phyloP scores from a whole-genome alignment of 1,284 basidiomycete genomes.

The Heterobasidion parviporum region DNA sequence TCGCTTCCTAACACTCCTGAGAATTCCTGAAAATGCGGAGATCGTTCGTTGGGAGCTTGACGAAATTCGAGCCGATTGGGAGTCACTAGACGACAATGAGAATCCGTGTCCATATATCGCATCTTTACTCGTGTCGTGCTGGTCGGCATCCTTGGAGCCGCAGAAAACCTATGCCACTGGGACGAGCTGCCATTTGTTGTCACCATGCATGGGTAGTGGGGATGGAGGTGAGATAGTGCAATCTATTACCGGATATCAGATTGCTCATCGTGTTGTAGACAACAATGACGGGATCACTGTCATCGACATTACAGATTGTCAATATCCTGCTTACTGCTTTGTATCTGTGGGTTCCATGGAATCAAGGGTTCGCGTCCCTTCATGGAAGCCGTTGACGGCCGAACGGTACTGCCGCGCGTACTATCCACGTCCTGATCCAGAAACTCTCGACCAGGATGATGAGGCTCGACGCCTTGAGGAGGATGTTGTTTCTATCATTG shows the following conservation, averaged over 20 bases:
- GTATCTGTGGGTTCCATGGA: slow-evolving; percentile 4
- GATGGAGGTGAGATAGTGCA: slow-evolving; percentile 16
- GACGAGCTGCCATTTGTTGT: slow-evolving; percentile 1
- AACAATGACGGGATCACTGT: slow-evolving; percentile 34
- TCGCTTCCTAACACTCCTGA: slow-evolving; percentile 26
- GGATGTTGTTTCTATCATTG: background rate
- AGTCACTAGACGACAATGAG: background rate
- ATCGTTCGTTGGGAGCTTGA: slow-evolving; percentile 25
- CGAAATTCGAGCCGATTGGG: slow-evolving; percentile 18
- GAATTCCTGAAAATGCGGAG: slow-evolving; percentile 24
- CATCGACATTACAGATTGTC: slow-evolving; percentile 30
- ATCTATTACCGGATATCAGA: background rate
- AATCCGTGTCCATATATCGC: slow-evolving; percentile 24
- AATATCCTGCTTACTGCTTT: slow-evolving; percentile 26
- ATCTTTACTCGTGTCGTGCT: slow-evolving; percentile 12
- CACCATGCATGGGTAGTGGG: slow-evolving; percentile 19
- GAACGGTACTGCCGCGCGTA: slow-evolving; percentile 21
- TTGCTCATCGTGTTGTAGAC: slow-evolving; percentile 16
- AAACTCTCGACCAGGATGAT: background rate
- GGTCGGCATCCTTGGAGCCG: slow-evolving; percentile 8
- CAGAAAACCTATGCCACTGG: slow-evolving; percentile 2
- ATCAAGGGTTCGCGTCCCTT: background rate
- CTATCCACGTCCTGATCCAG: slow-evolving; percentile 11
- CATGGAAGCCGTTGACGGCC: slow-evolving; percentile 17
- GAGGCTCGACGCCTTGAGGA: slow-evolving; percentile 1